These are phyloP conservation scores for Darksidea phi DNA, from an alignment of 495 filamentous ascomycete genomes.

Conservation along the genomic window DNA sequence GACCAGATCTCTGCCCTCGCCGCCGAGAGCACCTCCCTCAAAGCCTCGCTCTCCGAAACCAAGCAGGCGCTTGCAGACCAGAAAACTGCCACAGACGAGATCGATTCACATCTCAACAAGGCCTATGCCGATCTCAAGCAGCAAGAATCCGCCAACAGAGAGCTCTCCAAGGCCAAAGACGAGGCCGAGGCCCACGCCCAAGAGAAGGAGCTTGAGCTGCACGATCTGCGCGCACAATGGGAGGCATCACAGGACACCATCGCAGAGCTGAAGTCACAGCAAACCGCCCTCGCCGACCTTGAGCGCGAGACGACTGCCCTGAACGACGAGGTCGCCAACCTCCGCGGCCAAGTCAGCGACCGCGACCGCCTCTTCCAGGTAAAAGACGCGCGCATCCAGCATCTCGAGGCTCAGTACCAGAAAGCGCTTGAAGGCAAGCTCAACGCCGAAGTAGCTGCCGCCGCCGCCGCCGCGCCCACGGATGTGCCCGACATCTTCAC, in stretches of 20 bases:
- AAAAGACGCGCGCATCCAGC: conserved; percentile 9
- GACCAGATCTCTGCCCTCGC: background rate
- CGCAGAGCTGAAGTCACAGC: background rate
- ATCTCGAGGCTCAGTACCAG: conserved; percentile 9
- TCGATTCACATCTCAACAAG: background rate
- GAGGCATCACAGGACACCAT: background rate
- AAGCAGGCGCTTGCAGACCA: background rate
- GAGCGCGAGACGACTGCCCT: background rate
- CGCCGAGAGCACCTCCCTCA: background rate
- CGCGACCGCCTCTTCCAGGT: background rate
- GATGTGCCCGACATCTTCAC: background rate
- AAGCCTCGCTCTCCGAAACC: background rate
- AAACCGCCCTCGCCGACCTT: background rate
- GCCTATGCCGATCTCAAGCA: background rate
- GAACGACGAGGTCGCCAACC: background rate
- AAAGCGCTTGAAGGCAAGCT: background rate
- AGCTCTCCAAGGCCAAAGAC: background rate
- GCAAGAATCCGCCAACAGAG: background rate
- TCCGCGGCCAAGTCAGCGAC: background rate
- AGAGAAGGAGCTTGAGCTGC: background rate
- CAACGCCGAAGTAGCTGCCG: background rate
- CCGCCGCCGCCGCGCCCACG: background rate
- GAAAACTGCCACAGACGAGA: background rate
- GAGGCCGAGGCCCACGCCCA: background rate
- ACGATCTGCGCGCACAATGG: background rate